phyloP scores from a whole-genome alignment of 345 rosid species.

The Arabis hirsuta region DNA sequence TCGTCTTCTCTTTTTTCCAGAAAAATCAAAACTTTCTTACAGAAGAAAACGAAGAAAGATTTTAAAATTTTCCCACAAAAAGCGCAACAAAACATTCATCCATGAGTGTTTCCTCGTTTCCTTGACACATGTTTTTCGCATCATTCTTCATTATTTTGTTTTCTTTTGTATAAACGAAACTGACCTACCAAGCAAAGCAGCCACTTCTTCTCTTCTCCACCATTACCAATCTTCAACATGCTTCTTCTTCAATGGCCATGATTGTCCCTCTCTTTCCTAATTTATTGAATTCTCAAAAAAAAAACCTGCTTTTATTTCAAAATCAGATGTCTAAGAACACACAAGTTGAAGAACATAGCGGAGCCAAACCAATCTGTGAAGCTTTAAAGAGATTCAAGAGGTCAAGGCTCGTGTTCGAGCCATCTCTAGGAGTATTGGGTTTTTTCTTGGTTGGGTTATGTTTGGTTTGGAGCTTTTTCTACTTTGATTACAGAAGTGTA shows the following conservation, averaged over 20 bases:
- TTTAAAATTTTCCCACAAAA: not conserved
- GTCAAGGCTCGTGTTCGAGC: conserved; percentile 62
- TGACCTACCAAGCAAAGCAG: conserved; percentile 45
- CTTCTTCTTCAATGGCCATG: conserved; percentile 27
- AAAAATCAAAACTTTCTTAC: not conserved
- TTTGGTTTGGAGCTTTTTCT: conserved; percentile 67
- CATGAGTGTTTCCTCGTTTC: conserved; percentile 42
- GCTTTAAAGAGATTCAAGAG: conserved; percentile 67
- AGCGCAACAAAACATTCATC: conserved; percentile 21
- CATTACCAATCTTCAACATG: conserved; percentile 34
- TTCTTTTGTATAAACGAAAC: conserved; percentile 18
- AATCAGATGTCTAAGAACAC: conserved; percentile 51
- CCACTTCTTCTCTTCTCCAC: conserved; percentile 11
- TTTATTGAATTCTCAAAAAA: not conserved
- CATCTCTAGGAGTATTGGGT: conserved; percentile 67
- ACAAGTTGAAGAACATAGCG: conserved; percentile 45
- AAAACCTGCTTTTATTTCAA: not conserved
- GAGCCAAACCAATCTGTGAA: conserved; percentile 46
- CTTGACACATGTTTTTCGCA: conserved; percentile 50
- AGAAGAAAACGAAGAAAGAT: not conserved
- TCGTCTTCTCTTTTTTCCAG: conserved; percentile 17
- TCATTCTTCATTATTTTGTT: conserved; percentile 36
- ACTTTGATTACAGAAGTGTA: conserved; percentile 64
- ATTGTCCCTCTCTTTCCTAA: not conserved
- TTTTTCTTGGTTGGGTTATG: conserved; percentile 62